Base-by-base conservation (phyloP, 768 basidiomycete species). In the Phlebiopsis flavidoalba region DNA sequence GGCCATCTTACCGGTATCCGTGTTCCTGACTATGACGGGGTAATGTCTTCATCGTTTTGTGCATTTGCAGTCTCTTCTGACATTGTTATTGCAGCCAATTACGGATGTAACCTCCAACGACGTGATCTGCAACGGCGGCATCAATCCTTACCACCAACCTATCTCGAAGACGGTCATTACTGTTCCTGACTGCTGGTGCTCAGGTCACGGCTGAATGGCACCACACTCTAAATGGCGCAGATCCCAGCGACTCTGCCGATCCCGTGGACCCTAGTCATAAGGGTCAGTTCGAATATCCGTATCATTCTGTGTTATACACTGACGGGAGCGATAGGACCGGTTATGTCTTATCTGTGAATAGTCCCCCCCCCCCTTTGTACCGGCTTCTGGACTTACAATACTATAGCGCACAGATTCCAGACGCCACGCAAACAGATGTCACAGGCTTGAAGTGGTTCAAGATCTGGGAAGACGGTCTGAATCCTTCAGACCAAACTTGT, bases 391-490 rank as follows among this genome's bases (percentile, higher is more conserved):
- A 26, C 11, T n/a, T 10, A 14, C 21, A 11, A 26, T 64, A 40
- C 5, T 22, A 10, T 17, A 68, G 40, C 40, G 40, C 40, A 8
- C 40, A 17, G 40, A 43, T 79, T 70, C 57, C 74, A 33, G 72
- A 71, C 59, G 83, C 83, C 8, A 76, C 76, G 0, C 79, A 83
- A 60, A 69, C 73, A 3, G 57, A 55, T 24, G 77, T 81, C 5
- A 82, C 81, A 2, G 77, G 82, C 19, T 69, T 80, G 10, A 69
- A 77, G 56, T 83, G 81, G 81, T 83, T 83, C 73, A 83, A 69
- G 71, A 80, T 83, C 60, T 79, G 75, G 63, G 72, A 83, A 61
- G 81, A 80, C 56, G 78, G 78, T 15, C 71, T 72, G 49, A 66
- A 70, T 43, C 59, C 59, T 36, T 65, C 66, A 8, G 69, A 63